These are phyloP conservation scores for Lactarius quietus DNA, from an alignment of 768 basidiomycete species.

Conservation along the genomic window DNA sequence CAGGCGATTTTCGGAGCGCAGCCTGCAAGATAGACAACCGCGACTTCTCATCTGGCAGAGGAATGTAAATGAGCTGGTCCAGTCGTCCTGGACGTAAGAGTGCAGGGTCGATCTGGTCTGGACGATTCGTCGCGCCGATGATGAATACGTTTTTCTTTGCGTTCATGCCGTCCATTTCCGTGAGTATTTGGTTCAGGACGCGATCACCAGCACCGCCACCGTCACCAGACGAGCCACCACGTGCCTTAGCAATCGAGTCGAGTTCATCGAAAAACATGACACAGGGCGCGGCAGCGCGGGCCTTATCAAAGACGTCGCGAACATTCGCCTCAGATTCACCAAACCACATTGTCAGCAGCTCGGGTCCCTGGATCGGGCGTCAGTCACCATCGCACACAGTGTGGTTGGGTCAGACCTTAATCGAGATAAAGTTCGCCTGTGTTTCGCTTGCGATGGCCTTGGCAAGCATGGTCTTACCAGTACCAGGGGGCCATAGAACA, in stretches of 20 bases:
- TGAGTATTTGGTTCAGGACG: conserved; percentile 94
- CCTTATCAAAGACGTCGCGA: conserved; percentile 99
- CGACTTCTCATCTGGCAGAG: conserved; percentile 91
- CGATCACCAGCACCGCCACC: conserved; percentile 96
- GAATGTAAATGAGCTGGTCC: conserved; percentile 99
- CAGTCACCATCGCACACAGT: conserved; percentile 16
- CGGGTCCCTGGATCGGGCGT: conserved; percentile 64
- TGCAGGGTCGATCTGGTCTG: conserved; percentile 93
- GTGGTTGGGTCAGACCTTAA: conserved; percentile 61
- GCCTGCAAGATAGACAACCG: conserved; percentile 91
- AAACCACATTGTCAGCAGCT: conserved; percentile 99
- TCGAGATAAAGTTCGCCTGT: conserved; percentile 99
- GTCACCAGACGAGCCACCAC: conserved; percentile 83
- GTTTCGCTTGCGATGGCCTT: conserved; percentile 99
- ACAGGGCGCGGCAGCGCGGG: conserved; percentile 97
- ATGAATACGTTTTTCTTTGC: conserved; percentile 99
- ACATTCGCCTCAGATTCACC: conserved; percentile 99
- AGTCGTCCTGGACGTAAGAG: conserved; percentile 96
- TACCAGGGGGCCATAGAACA: conserved; percentile 99
- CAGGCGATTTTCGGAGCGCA: conserved; percentile 86
- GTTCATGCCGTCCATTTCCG: conserved; percentile 99
- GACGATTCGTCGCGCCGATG: conserved; percentile 95
- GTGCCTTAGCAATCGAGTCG: conserved; percentile 97
- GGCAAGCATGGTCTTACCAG: conserved; percentile 97
- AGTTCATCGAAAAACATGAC: conserved; percentile 99